Evolutionary conservation across 441 rosid species (phyloP), one percentile per base, ranked within the genome.

Genomic region (Aleurites moluccanus): DNA sequence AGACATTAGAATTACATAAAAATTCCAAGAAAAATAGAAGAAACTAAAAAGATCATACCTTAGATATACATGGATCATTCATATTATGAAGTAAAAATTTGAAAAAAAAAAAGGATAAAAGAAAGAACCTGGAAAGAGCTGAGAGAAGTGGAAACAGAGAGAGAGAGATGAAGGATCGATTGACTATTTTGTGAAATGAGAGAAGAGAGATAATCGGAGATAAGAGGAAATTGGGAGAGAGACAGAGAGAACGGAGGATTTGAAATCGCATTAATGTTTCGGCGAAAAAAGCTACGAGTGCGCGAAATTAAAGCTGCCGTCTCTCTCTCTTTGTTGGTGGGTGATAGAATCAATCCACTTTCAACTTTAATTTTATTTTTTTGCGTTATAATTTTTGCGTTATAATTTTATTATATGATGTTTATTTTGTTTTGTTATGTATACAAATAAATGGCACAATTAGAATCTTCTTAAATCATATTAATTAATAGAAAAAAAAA

Each of bases 221-320:
- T 8, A 18, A 59, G 2, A 42, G 21, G 20, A 15, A 61, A 61
- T 4, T 61, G 10, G 64, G 64, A 61, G 35, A 60, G 38, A 30
- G 38, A 15, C 1, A 27, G 9, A 60, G 21, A 61, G 10, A 60
- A 52, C 6, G 21, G 7, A 57, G 63, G 27, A 59, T 27, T 59
- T 13, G 35, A 59, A 71, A 68, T 77, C 75, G 62, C 71, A 72
- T 71, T 18, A 27, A 47, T 38, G 66, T 35, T 25, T 79, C 55
- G 74, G 82, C 80, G 83, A 82, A 64, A 77, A 83, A 75, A 79
- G 79, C 85, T 49, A 73, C 6, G 81, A 69, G 77, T 55, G 75
- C 50, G 77, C 81, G 74, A 78, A 79, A 83, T 59, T 50, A 66
- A 80, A 78, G 80, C 76, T 49, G 76, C 60, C 53, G 66, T 72